Base-by-base conservation (phyloP, 306 rosid species). In the Vicia sativa region DNA sequence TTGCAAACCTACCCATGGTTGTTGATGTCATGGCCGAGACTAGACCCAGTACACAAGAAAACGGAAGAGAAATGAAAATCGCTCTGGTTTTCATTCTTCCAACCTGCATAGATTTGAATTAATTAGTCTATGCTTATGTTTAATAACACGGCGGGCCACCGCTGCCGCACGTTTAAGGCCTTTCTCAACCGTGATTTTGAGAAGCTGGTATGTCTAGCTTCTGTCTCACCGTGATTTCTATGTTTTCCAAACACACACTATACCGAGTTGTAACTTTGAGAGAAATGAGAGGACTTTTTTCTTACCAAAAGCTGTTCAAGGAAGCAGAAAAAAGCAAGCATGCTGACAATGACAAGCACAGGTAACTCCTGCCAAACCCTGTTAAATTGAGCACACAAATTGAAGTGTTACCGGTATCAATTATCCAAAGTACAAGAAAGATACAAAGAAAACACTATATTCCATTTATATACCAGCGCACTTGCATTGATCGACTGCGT, bases 311-410 rank as follows among this genome's bases (percentile, higher is more conserved):
- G 86, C 81, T 90, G 97, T 84, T 93, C 99, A 37, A 93, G 95
- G 73, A 90, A 93, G 76, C 99, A 93, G 74, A 93, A 93, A 82
- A 90, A 93, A 38, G 96, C 97, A 70, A 93, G 95, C 93, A 90
- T 87, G 83, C 96, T 88, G 78, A 93, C 86, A 57, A 93, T 88
- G 62, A 93, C 97, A 7, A 93, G 99, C 70, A 88, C 97, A 1
- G 99, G 99, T 15, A 93, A 84, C 72, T 93, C 99, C 83, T 93
- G 97, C 99, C 97, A 93, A 69, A 85, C 82, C 95, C 97, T 93
- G 79, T 41, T 19, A 67, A 79, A 59, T 48, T 63, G 18, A 71
- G 54, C 66, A 55, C 29, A 65, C n/a, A 73, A 64, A 49, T 68
- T 70, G 8, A 71, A 31, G 48, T 65, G 41, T 61, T 62, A 1